Evolutionary conservation across 164 flowering plant genomes (phyloP), one percentile per base, ranked within the genome.

Genomic region (Vitis rotundifolia): DNA sequence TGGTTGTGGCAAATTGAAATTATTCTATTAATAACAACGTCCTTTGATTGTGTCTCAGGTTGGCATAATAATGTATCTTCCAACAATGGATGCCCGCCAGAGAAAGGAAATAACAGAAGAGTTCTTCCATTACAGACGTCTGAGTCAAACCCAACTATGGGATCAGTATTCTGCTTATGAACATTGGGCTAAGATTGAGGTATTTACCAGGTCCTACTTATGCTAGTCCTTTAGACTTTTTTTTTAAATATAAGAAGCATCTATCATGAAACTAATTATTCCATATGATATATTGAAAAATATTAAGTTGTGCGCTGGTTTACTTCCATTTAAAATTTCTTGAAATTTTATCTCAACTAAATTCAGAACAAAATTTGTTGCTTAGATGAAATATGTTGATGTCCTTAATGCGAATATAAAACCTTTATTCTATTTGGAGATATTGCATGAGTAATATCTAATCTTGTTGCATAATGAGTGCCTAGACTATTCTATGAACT

Each of bases 131-230:
- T 96, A 96, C 72, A 82, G 92, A 77, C 86, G 22, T 82, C 72
- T 93, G 79, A 85, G 93, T 1, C 91, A 88, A 63, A 52, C 66
- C 14, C 72, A 71, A 63, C 75, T 96, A 72, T 96, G 99, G 99
- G 97, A 92, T 80, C 66, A 75, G 59, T 96, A 88, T 83, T 90
- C 91, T 68, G 94, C 97, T 63, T 96, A 77, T 85, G 99, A 96
- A 76, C 99, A 91, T 68, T 96, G 99, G 99, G 99, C 98, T 59
- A 96, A 96, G 77, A 91, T 93, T 82, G 99, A 96, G 98, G 99
- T 96, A 83, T 9, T 51, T 31, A 61, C 26, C 37, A 11, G 16
- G 37, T 28, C 11, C 64, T 54, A 6, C 16, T 60, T 63, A 12
- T 19, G 3, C 28, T 31, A 16, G 0, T 60, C 22, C 12, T 49